A percentile compares a stretch with the other conserved stretches of the same genome.
phyloP scores from a whole-genome alignment of 2,329 filamentous ascomycete species.

The Chaetoscypha palmicola region DNA sequence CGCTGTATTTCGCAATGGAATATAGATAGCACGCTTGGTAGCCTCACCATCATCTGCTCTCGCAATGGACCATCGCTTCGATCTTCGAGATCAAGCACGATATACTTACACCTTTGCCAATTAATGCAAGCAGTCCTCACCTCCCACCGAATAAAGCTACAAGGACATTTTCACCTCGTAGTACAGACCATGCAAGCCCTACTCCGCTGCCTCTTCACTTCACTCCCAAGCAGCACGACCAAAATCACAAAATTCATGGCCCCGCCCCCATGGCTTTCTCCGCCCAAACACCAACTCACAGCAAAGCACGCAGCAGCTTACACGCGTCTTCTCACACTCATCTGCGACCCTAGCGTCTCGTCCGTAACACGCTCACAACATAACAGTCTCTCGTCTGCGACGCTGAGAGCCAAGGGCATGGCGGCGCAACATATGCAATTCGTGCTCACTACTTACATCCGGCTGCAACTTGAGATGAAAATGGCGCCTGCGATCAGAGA shows the following conservation, averaged over 20 bases:
- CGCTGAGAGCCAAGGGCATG: slow-evolving; percentile 52
- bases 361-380: slow-evolving; percentile 40
- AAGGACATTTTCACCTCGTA: slow-evolving; percentile 55
- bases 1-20: slow-evolving; percentile 29
- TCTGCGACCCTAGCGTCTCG: slow-evolving; percentile 52
- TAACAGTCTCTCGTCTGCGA: slow-evolving; percentile 50
- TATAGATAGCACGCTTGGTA: slow-evolving; percentile 30
- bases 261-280: slow-evolving; percentile 33
- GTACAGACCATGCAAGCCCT: slow-evolving; percentile 48
- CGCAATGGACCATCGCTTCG: slow-evolving; percentile 21
- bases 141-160: slow-evolving; percentile 53
- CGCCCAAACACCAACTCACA: slow-evolving; percentile 25
- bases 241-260: slow-evolving; percentile 20
- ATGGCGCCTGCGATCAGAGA: slow-evolving; percentile 46
- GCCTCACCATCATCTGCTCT: slow-evolving; percentile 29
- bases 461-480: slow-evolving; percentile 50
- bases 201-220: slow-evolving; percentile 44
- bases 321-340: slow-evolving; percentile 49
- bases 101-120: slow-evolving; percentile 36
- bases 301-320: slow-evolving; percentile 44
- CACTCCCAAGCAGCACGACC: slow-evolving; percentile 29
- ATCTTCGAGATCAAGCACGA: slow-evolving; percentile 16
- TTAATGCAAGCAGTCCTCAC: slow-evolving; percentile 51
- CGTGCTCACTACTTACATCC: slow-evolving; percentile 52
- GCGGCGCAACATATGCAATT: slow-evolving; percentile 57